Percentiles rank a stretch among this genome's conserved stretches.
phyloP scores from a whole-genome alignment of 371 early-diverging fungal genomes.

The Apophysomyces trapeziformis region DNA sequence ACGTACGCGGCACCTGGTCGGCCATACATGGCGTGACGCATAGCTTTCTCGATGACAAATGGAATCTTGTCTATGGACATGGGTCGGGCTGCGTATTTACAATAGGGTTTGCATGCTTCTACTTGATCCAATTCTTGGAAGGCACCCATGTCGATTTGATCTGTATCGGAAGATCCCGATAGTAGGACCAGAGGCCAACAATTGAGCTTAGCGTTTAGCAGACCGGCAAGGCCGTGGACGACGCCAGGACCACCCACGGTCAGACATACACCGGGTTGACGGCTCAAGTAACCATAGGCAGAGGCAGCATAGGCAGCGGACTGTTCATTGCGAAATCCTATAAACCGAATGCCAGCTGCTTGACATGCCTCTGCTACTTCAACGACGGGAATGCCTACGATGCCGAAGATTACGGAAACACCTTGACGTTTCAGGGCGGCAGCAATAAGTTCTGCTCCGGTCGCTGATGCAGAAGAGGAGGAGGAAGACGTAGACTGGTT shows the following conservation, averaged over 20 bases:
- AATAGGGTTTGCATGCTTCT: slow-evolving; percentile 64
- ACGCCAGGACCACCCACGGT: slow-evolving; percentile 85
- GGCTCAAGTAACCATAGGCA: slow-evolving; percentile 70
- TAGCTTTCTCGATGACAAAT: slow-evolving; percentile 60
- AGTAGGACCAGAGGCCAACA: slow-evolving; percentile 73
- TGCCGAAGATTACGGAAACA: slow-evolving; percentile 76
- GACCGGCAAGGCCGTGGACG: slow-evolving; percentile 77
- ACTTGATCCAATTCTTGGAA: slow-evolving; percentile 85
- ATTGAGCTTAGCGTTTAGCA: slow-evolving; percentile 74
- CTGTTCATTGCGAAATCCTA: slow-evolving; percentile 82
- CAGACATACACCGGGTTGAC: slow-evolving; percentile 76
- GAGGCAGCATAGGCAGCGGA: slow-evolving; percentile 81
- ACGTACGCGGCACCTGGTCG: slow-evolving; percentile 78
- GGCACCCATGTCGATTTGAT: slow-evolving; percentile 68
- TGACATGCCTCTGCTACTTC: slow-evolving; percentile 77
- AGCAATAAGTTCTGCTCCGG: slow-evolving; percentile 73
- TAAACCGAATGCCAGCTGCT: slow-evolving; percentile 73
- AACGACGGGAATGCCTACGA: slow-evolving; percentile 86
- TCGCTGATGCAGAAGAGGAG: slow-evolving; percentile 19
- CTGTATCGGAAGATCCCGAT: slow-evolving; percentile 63
- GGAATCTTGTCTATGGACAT: slow-evolving; percentile 58
- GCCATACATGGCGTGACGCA: slow-evolving; percentile 59
- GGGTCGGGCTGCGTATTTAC: slow-evolving; percentile 71
- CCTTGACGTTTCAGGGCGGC: slow-evolving; percentile 61
- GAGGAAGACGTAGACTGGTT: neutral